Percentiles rank a stretch among this genome's conserved stretches.
Conservation (phyloP, 352 stramenopile species). For the Globisporangium cederbergense region DNA sequence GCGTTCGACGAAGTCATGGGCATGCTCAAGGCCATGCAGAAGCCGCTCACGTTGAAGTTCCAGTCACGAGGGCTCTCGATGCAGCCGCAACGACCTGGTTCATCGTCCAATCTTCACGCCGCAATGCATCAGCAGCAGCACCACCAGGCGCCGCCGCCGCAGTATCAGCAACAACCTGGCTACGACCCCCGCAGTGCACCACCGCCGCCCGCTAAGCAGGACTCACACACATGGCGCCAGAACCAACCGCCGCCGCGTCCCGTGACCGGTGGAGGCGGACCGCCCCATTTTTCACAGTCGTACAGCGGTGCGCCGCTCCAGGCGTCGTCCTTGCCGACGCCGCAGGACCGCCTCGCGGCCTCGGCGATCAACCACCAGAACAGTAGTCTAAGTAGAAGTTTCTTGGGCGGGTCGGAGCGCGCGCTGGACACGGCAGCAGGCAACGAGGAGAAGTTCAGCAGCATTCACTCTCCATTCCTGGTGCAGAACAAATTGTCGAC, state of each 20-base stretch:
- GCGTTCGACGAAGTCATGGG: constrained; percentile 87
- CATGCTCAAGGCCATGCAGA: constrained; percentile 86
- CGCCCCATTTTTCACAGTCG: constrained; percentile 27
- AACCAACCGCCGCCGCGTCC: constrained; percentile 34
- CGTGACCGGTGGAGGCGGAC: not conserved
- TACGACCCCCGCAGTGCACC: constrained; percentile 24
- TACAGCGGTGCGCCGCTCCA: constrained; percentile 26
- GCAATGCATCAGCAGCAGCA: constrained; percentile 11
- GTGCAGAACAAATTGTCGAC: constrained; percentile 86
- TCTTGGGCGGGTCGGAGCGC: constrained; percentile 23
- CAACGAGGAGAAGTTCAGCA: constrained; percentile 85
- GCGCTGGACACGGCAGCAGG: constrained; percentile 34
- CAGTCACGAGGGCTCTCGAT: constrained; percentile 33
- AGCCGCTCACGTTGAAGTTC: constrained; percentile 83
- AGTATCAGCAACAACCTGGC: constrained; percentile 10
- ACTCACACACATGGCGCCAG: constrained; percentile 69
- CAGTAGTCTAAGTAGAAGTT: constrained; percentile 69
- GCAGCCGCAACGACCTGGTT: constrained; percentile 18
- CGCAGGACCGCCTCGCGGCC: constrained; percentile 17
- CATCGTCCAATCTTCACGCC: constrained; percentile 21
- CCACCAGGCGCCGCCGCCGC: not conserved
- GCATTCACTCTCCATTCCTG: constrained; percentile 83
- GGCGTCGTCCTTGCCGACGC: constrained; percentile 23
- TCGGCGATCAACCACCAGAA: constrained; percentile 31
- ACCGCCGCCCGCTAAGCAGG: constrained; percentile 21